Evolutionary conservation across 805 yeast genomes (phyloP), one percentile per base, ranked within the genome.

Genomic region (Starmera dryadoides): DNA sequence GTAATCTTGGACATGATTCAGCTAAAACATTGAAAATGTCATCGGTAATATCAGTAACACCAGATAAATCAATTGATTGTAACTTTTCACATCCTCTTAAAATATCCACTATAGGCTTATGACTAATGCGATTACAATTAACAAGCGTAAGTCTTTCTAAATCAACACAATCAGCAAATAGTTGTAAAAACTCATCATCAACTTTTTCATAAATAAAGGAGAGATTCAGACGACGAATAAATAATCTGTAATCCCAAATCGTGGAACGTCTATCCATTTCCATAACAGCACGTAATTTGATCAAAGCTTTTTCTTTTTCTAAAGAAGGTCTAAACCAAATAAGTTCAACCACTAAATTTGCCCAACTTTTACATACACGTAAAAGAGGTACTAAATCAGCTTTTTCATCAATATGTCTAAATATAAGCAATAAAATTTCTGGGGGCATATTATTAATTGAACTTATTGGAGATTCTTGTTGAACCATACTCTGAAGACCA

Each of bases 301-400:
- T 60, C 46, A 77, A 73, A 3, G 79, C 67, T 2, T 56, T 42
- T 34, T 67, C 69, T 43, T 69, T 67, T 44, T 72, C 75, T 59
- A 86, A 69, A 33, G 75, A 75, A 3, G 97, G 96, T 42, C 98
- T 74, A 55, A 86, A 85, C 94, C 96, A 89, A 23, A 89, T 64
- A 32, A 81, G 69, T 51, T 86, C 95, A 10, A 87, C 78, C 12
- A 85, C 78, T 32, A 85, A 66, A 47, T 77, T 75, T 10, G 88
- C 84, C 83, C 95, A 88, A 44, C 79, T 73, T 50, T 77, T 79
- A 60, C 95, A 88, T 7, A 86, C 89, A 1, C 86, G 69, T 44
- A 86, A 63, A 18, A 82, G 60, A 12, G 77, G 67, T 21, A 76
- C 77, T 42, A 80, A 63, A 49, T 82, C 88, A 4, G 71, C 54